Evolutionary conservation across 805 yeast genomes (phyloP).

Genomic region (Metschnikowia henanensis): DNA sequence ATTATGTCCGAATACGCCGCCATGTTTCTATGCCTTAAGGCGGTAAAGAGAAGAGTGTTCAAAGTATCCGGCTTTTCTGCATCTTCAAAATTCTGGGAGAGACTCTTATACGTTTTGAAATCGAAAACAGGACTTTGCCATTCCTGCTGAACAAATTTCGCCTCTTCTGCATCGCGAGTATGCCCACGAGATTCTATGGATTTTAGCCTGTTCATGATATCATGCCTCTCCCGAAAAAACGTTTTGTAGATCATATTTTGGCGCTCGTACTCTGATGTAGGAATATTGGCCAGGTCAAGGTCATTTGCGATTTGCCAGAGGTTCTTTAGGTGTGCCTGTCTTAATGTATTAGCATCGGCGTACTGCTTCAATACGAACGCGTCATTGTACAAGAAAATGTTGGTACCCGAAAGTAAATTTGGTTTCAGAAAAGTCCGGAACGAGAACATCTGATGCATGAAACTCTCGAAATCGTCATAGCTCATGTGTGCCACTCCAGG

Average conservation of each 20-base stretch:
- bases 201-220: conserved; percentile 19
- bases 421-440: conserved; percentile 30
- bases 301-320: conserved; percentile 29
- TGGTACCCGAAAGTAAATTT: conserved; percentile 18
- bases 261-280: conserved; percentile 32
- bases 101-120: conserved; percentile 21
- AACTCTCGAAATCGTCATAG: conserved; percentile 27
- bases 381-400: conserved; percentile 4
- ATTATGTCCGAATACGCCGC: conserved; percentile 24
- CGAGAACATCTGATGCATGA: conserved; percentile 25
- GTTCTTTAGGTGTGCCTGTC: conserved; percentile 22
- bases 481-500: conserved; percentile 28
- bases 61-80: conserved; percentile 19
- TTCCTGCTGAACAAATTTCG: neutral
- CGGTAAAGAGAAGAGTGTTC: conserved; percentile 28
- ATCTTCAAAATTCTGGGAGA: conserved; percentile 16
- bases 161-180: neutral
- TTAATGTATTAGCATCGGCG: conserved; percentile 19
- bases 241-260: conserved; percentile 27
- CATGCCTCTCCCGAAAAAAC: conserved; percentile 32
- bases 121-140: conserved; percentile 19
- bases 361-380: conserved; percentile 10
- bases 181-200: neutral
- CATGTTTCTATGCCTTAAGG: conserved; percentile 28
- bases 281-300: conserved; percentile 24